These are phyloP conservation scores for Voacanga thouarsii DNA, from an alignment of 257 asterid species.

Conservation along the genomic window DNA sequence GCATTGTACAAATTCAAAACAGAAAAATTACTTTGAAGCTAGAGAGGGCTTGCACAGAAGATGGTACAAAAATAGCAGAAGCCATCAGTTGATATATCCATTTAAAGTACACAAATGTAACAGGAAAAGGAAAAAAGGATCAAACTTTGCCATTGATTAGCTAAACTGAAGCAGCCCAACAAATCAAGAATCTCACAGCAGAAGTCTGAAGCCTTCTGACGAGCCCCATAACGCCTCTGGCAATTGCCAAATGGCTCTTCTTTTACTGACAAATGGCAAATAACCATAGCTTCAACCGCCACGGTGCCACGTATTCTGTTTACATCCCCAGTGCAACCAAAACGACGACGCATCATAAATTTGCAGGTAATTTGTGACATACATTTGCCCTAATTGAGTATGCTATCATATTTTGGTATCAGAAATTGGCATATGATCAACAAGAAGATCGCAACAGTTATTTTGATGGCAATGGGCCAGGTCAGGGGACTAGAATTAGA, in stretches of 20 bases:
- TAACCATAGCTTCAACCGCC: neutral
- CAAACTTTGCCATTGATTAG: neutral
- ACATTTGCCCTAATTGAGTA: too few species aligned
- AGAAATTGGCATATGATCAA: too few species aligned
- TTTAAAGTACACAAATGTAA: neutral
- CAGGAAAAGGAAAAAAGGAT: neutral
- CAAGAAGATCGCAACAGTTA: too few species aligned
- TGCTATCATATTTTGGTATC: too few species aligned
- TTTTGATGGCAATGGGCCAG: too few species aligned
- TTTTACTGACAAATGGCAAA: neutral
- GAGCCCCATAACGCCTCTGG: neutral
- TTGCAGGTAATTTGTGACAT: too few species aligned
- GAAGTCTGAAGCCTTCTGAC: neutral
- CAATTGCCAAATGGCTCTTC: neutral
- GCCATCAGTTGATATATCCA: neutral
- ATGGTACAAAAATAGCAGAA: neutral
- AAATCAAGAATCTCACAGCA: neutral
- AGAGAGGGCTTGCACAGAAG: neutral
- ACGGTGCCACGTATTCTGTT: neutral
- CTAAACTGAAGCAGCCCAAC: neutral
- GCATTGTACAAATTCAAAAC: neutral
- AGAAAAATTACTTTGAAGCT: neutral
- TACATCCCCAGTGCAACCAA: neutral
- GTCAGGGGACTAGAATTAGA: too few species aligned
- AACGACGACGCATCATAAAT: neutral